Percentiles rank a stretch among this genome's conserved stretches.
These are phyloP conservation scores for Ophiosphaerella korrae DNA, from an alignment of 2,329 filamentous ascomycete genomes.

Conservation along the genomic window DNA sequence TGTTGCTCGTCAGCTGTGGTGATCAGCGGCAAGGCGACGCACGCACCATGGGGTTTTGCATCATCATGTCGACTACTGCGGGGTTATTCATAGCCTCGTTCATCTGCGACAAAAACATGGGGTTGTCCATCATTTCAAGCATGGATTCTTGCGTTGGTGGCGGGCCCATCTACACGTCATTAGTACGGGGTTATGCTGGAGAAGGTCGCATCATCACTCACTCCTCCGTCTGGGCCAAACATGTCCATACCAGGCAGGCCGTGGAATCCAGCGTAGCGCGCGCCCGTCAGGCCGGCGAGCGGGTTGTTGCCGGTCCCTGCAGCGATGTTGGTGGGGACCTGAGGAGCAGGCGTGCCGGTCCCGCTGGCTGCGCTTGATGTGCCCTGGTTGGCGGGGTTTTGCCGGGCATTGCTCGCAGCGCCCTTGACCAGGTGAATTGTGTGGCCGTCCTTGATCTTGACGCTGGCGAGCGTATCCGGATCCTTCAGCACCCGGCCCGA, in stretches of 20 bases:
- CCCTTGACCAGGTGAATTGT: slow-evolving; percentile 97
- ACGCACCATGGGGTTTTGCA: slow-evolving; percentile 60
- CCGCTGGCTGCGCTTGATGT: slow-evolving; percentile 38
- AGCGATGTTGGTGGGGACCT: slow-evolving; percentile 77
- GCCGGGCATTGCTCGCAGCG: slow-evolving; percentile 80
- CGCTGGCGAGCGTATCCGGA: slow-evolving; percentile 78
- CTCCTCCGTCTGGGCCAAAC: slow-evolving; percentile 93
- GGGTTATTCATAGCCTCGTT: slow-evolving; percentile 96
- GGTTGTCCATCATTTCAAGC: slow-evolving; percentile 84
- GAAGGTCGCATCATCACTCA: slow-evolving; percentile 58
- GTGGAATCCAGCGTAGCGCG: slow-evolving; percentile 89
- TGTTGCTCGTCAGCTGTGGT: slow-evolving; percentile 19
- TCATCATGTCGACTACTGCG: slow-evolving; percentile 84
- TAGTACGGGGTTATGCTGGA: slow-evolving; percentile 12
- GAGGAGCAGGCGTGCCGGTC: slow-evolving; percentile 59
- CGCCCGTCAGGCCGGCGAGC: slow-evolving; percentile 86
- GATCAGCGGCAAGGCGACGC: neutral
- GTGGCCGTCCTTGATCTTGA: slow-evolving; percentile 96
- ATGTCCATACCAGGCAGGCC: slow-evolving; percentile 84
- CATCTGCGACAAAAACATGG: slow-evolving; percentile 83
- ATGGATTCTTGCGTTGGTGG: slow-evolving; percentile 81
- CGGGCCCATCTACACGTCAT: slow-evolving; percentile 77
- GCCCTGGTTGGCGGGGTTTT: slow-evolving; percentile 59
- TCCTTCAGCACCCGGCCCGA: slow-evolving; percentile 97
- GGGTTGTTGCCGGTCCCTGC: slow-evolving; percentile 82